phyloP scores from a whole-genome alignment of 164 flowering plant genomes.

The Nymphaea thermarum region DNA sequence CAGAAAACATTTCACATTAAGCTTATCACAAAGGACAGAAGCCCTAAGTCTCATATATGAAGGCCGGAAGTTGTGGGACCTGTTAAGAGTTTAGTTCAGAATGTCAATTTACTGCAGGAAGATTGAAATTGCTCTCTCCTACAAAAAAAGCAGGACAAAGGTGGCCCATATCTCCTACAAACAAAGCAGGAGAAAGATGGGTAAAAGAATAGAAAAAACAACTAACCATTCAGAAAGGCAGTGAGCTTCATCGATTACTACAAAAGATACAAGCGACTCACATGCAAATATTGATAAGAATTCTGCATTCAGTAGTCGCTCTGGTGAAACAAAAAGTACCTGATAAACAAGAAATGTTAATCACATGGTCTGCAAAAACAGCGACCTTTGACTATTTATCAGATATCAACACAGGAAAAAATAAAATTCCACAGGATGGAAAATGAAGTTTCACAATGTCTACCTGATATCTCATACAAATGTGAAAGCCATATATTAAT shows the following conservation, averaged over 20 bases:
- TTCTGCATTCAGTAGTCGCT: conserved; percentile 68
- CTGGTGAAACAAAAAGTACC: conserved; percentile 98
- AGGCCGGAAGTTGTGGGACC: conserved; percentile 99
- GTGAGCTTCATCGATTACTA: conserved; percentile 97
- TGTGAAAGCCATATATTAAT: too few relatives aligned
- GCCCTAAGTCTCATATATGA: conserved; percentile 91
- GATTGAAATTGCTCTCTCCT: conserved; percentile 1
- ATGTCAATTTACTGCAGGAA: not conserved
- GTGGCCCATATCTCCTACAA: not conserved
- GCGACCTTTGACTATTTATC: too few relatives aligned
- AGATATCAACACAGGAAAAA: too few relatives aligned
- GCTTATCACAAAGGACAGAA: conserved; percentile 53
- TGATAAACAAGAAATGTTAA: conserved; percentile 17
- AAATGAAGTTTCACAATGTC: too few relatives aligned
- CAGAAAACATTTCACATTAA: conserved; percentile 60
- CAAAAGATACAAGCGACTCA: conserved; percentile 45
- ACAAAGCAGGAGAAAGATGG: not conserved
- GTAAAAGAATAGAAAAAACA: not conserved
- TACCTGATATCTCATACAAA: too few relatives aligned
- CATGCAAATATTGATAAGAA: conserved; percentile 57
- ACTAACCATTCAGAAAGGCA: conserved; percentile 96
- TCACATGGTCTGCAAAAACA: not conserved
- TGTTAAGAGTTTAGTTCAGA: conserved; percentile 13
- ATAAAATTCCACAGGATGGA: too few relatives aligned
- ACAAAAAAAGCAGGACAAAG: not conserved